Evolutionary conservation across 2,329 filamentous ascomycete genomes (phyloP), one percentile per base, ranked within the genome.

Genomic region (Westerdykella sp.): DNA sequence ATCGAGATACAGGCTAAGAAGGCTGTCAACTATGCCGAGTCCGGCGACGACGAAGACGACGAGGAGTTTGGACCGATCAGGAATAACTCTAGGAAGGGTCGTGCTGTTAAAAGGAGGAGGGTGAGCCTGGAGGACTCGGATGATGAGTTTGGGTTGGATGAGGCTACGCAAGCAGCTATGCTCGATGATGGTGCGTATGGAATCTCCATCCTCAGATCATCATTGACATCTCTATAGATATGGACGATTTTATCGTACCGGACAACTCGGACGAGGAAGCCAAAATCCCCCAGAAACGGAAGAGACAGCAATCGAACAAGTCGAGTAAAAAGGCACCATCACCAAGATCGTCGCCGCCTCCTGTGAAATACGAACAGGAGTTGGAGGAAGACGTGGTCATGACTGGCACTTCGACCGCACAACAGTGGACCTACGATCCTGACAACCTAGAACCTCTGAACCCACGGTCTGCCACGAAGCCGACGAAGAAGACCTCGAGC

Each of bases 201-300:
- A 10, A 35, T 21, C 18, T 21, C 5, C 22, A 21, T 13, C 21
- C 18, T 18, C 37, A 10, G 5, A 21, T 13, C 10, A 5, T 15
- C n/a, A 13, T 40, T 47, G n/a, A 51, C 14, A n/a, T 2, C 2
- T 10, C 6, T 0, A 31, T 76, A 69, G 87, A 93, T 42, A 80
- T 94, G 71, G 87, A 84, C 48, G 86, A 95, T 63, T 97, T 97
- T 57, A 75, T 97, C 18, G 89, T 85, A 4, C 81, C 85, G 0
- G 90, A 96, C 56, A 87, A 94, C 34, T 91, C 87, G 0, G 89
- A 95, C 38, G 85, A 81, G 14, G 77, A 79, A 60, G 74, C 48
- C 51, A 72, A 55, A 62, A 66, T 75, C 18, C 73, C 84, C 0
- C 85, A 80, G 61, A 95, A 95, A 69, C 72, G 84, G 44, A 77